Evolutionary conservation across 2,329 filamentous ascomycete species (phyloP), one percentile per base, ranked within the genome.

Genomic region (Colletotrichum trifolii): DNA sequence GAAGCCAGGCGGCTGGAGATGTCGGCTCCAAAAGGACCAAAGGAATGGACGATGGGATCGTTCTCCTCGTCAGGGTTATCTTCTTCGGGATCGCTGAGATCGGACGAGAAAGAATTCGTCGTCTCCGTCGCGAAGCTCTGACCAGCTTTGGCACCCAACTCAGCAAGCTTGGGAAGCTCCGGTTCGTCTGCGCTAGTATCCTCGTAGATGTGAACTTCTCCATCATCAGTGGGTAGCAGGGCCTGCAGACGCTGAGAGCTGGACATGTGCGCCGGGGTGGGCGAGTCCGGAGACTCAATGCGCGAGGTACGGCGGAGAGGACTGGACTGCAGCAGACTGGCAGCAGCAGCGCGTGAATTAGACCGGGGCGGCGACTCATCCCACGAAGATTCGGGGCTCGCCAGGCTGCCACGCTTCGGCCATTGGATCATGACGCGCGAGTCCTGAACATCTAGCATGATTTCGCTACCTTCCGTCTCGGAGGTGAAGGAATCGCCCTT

Each of bases 381-480:
- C 85, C 91, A 94, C 10, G 85, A 87, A n/a, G 87, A 89, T 69
- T 92, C 89, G 67, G 87, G 79, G 67, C 81, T 81, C 34, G 80
- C 85, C 72, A 78, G 73, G 63, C 74, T 78, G 70, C 78, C 85
- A 76, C 74, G 83, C 77, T 79, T 87, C 48, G 96, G 96, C 95
- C 96, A 98, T 74, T 90, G 88, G 67, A 99, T 82, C 76, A 97
- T 85, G 48, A 98, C 93, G 68, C 96, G 91, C 58, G 94, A 90
- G 75, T 97, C 94, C 73, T 97, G 93, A 46, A 98, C 94, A 76
- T 98, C 94, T 68, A 99, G 82, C 89, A 99, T 96, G 76, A 99
- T 94, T 73, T 97, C 94, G 15, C 89, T 89, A 69, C 90, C 88
- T 74, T 94, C 92, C 36, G 94, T 94, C 78, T 97, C 93, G 63